These are phyloP conservation scores for Diddensiella caesifluorescens DNA, from an alignment of 805 yeast species.

Conservation along the genomic window DNA sequence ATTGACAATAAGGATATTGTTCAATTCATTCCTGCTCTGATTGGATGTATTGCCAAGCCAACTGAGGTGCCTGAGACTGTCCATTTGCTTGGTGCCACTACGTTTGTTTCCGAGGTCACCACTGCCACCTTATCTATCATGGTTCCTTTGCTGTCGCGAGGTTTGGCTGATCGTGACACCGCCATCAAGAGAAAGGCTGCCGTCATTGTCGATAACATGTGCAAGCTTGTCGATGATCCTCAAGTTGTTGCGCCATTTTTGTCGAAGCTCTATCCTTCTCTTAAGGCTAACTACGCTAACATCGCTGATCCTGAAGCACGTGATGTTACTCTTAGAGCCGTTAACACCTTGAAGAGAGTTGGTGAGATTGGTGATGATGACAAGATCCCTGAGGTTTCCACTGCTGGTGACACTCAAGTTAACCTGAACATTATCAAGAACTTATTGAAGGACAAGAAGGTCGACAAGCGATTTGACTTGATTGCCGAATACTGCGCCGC, in stretches of 20 bases:
- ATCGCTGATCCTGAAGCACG: constrained; percentile 99
- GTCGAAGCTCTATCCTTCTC: constrained; percentile 90
- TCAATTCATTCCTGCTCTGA: constrained; percentile 97
- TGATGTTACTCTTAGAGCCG: constrained; percentile 94
- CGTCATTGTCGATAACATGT: constrained; percentile 99
- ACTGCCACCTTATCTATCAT: constrained; percentile 98
- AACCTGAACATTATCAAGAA: constrained; percentile 76
- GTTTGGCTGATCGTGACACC: constrained; percentile 99
- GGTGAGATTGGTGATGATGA: constrained; percentile 94
- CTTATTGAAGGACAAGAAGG: constrained; percentile 61
- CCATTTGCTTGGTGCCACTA: constrained; percentile 98
- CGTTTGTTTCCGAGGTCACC: constrained; percentile 99
- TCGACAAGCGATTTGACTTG: constrained; percentile 64
- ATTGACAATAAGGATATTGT: constrained; percentile 99
- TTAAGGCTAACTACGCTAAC: constrained; percentile 87
- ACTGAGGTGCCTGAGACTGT: constrained; percentile 98
- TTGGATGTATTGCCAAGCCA: constrained; percentile 95
- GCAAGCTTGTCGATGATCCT: constrained; percentile 99
- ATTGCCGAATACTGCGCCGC: constrained; percentile 84
- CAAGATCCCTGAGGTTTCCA: constrained; percentile 91
- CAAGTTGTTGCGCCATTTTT: constrained; percentile 99
- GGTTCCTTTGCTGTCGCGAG: constrained; percentile 98
- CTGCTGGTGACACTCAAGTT: constrained; percentile 94
- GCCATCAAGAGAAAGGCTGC: constrained; percentile 99
- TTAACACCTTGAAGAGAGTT: constrained; percentile 96